phyloP scores from a whole-genome alignment of 129 eudicot genomes.

The Helichrysum umbraculigerum region DNA sequence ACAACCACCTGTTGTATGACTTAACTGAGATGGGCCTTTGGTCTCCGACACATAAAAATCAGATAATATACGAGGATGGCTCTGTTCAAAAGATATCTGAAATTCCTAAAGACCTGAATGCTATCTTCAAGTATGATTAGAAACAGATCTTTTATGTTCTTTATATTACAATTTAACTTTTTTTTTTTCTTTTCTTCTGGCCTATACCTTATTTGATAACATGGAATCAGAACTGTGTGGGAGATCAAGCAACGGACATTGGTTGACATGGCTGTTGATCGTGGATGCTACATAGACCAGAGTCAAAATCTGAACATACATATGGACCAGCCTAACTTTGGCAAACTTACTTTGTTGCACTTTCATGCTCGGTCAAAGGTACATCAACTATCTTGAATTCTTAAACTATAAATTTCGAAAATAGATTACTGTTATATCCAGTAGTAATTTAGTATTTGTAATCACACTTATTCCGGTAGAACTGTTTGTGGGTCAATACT shows the following conservation, averaged over 20 bases:
- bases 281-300: conserved; percentile 96
- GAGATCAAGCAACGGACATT: conserved; percentile 85
- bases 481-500: no score
- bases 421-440: no score
- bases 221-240: conserved; percentile 80
- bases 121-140: conserved; percentile 66
- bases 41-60: conserved; percentile 84
- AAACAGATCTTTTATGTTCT: background rate
- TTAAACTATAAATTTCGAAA: no score
- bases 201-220: background rate
- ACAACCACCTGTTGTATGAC: conserved; percentile 88
- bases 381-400: no score
- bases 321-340: conserved; percentile 98
- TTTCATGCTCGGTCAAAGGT: no score
- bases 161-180: background rate
- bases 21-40: conserved; percentile 92
- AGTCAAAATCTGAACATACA: conserved; percentile 92
- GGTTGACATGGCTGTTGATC: conserved; percentile 98
- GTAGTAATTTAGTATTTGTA: no score
- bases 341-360: no score
- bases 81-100: conserved; percentile 82
- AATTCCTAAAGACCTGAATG: conserved; percentile 63
- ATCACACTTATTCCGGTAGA: no score
- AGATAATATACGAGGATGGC: conserved; percentile 76
- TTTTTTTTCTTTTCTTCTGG: conserved; percentile 4